Conservation (phyloP, 495 filamentous ascomycete genomes). For the Glonium stellatum region DNA sequence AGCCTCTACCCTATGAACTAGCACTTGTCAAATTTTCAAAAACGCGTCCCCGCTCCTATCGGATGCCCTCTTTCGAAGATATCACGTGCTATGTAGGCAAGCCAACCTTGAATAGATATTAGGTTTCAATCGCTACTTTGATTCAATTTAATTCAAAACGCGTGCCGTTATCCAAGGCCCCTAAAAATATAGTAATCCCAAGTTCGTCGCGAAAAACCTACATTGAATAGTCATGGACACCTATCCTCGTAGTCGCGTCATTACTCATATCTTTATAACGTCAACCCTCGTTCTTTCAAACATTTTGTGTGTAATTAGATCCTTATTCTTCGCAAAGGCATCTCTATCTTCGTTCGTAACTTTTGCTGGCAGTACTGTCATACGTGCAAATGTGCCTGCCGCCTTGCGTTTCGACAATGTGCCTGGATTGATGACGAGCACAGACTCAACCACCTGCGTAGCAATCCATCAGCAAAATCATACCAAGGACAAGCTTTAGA, state of each 20-base stretch:
- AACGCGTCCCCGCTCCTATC: too few species aligned
- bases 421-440: conserved; percentile 81
- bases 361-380: conserved; percentile 60
- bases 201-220: too few species aligned
- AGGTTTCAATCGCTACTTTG: too few species aligned
- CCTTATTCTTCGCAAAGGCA: conserved; percentile 33
- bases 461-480: conserved; percentile 6
- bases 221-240: neutral
- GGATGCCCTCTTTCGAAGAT: too few species aligned
- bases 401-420: conserved; percentile 74
- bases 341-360: conserved; percentile 52
- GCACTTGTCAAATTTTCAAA: too few species aligned
- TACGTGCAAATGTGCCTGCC: conserved; percentile 71
- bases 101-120: too few species aligned
- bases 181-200: too few species aligned
- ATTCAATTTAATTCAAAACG: too few species aligned
- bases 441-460: conserved; percentile 69
- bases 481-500: neutral
- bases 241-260: neutral
- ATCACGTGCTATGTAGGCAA: too few species aligned
- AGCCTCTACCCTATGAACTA: too few species aligned
- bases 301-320: conserved; percentile 61
- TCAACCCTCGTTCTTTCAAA: conserved; percentile 82
- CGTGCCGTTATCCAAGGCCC: too few species aligned
- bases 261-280: conserved; percentile 52